Conservation (phyloP, 192 early-diverging fungal species). For the Dimargaris verticillata region DNA sequence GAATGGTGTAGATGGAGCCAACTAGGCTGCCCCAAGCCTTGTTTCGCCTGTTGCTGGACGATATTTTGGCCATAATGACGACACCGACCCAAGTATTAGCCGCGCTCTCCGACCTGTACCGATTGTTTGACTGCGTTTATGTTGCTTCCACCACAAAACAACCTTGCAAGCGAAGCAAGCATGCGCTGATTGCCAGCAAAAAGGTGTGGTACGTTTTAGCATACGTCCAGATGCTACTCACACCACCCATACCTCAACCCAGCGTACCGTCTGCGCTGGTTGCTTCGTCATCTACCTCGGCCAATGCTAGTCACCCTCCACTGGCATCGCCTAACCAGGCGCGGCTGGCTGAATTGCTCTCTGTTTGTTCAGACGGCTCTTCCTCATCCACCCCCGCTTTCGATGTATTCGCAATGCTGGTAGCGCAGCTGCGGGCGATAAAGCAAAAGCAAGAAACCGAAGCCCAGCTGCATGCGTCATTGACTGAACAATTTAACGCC, state of each 20-base stretch:
- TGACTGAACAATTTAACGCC: too few species aligned
- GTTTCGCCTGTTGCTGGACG: neutral
- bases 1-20: neutral
- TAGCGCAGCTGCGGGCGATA: too few species aligned
- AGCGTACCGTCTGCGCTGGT: neutral
- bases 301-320: neutral
- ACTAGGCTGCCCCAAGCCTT: neutral
- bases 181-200: neutral
- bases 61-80: neutral
- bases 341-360: too few species aligned
- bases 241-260: neutral
- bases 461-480: too few species aligned
- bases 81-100: neutral
- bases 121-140: neutral
- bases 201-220: neutral
- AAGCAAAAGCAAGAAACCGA: too few species aligned
- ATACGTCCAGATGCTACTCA: neutral
- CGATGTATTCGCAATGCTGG: too few species aligned
- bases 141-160: neutral
- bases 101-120: neutral
- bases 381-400: too few species aligned
- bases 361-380: too few species aligned
- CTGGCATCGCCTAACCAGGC: neutral
- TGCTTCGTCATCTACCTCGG: neutral
- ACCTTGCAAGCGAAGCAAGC: neutral